Percentiles rank a stretch among this genome's conserved stretches.
phyloP scores from a whole-genome alignment of 345 rosid genomes.

The Aquilaria sinensis region DNA sequence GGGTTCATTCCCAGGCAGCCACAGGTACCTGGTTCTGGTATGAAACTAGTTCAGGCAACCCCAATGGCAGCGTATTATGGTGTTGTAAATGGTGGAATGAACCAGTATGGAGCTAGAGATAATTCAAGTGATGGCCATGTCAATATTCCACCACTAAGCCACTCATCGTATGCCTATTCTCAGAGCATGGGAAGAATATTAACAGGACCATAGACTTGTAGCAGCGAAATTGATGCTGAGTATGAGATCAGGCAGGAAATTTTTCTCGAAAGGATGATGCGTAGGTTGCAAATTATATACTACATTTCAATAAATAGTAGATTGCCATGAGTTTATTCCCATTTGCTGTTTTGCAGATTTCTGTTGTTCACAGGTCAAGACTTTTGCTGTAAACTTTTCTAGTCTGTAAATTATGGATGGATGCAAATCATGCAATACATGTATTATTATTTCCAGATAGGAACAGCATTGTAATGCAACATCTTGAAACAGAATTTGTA shows the following conservation, averaged over 20 bases:
- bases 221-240: conserved; percentile 4
- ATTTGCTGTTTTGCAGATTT: conserved; percentile 9
- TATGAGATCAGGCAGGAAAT: conserved; percentile 14
- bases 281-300: conserved; percentile 13
- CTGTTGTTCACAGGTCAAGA: conserved; percentile 1
- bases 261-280: conserved; percentile 14
- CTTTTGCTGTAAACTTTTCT: conserved; percentile 17
- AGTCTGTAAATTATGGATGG: conserved; percentile 29
- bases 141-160: conserved; percentile 43
- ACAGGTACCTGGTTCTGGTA: conserved; percentile 32
- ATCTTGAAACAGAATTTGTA: conserved; percentile 27
- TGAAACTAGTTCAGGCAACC: conserved; percentile 44
- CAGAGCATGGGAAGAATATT: conserved; percentile 72
- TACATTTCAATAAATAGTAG: conserved; percentile 9
- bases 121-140: conserved; percentile 40
- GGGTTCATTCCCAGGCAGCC: conserved; percentile 33
- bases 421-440: conserved; percentile 18
- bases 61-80: conserved; percentile 46
- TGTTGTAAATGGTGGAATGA: conserved; percentile 45
- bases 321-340: conserved; percentile 13
- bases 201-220: conserved; percentile 54
- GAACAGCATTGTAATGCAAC: conserved; percentile 20
- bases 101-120: conserved; percentile 50
- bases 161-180: conserved; percentile 66
- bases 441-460: conserved; percentile 13